These are phyloP conservation scores for Gossypium schwendimanii DNA, from an alignment of 441 rosid genomes.

Conservation along the genomic window DNA sequence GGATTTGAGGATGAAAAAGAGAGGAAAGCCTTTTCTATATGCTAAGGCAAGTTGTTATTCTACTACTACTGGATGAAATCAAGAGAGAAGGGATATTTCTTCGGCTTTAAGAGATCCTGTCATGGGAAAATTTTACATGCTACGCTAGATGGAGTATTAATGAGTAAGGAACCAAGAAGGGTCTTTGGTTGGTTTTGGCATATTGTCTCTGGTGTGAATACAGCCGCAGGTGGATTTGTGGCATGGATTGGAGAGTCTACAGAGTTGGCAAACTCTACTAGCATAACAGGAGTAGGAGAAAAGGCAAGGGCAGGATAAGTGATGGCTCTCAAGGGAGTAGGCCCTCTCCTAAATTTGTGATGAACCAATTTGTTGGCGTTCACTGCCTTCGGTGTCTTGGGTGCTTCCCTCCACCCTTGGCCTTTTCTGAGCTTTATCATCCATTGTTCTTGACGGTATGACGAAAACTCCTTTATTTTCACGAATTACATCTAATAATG, in stretches of 20 bases:
- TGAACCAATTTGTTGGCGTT: background rate
- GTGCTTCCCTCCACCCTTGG: background rate
- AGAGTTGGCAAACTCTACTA: background rate
- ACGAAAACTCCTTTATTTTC: background rate
- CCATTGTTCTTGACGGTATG: background rate
- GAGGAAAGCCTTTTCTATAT: too few relatives aligned
- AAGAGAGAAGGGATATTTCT: background rate
- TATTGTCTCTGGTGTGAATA: too few relatives aligned
- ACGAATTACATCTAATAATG: background rate
- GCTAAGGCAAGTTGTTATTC: too few relatives aligned
- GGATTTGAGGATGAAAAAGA: background rate
- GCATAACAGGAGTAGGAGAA: background rate
- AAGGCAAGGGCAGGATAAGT: background rate
- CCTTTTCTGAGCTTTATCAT: background rate
- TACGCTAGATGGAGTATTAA: background rate
- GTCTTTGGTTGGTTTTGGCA: background rate
- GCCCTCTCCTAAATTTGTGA: background rate
- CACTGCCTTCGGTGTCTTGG: background rate
- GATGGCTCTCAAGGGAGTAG: background rate
- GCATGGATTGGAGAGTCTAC: background rate
- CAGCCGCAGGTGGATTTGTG: background rate
- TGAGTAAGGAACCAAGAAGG: background rate
- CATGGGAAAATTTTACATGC: background rate
- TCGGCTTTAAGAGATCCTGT: background rate
- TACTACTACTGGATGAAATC: background rate